Evolutionary conservation across 2,329 filamentous ascomycete genomes (phyloP).

Genomic region (Ilyonectria robusta): DNA sequence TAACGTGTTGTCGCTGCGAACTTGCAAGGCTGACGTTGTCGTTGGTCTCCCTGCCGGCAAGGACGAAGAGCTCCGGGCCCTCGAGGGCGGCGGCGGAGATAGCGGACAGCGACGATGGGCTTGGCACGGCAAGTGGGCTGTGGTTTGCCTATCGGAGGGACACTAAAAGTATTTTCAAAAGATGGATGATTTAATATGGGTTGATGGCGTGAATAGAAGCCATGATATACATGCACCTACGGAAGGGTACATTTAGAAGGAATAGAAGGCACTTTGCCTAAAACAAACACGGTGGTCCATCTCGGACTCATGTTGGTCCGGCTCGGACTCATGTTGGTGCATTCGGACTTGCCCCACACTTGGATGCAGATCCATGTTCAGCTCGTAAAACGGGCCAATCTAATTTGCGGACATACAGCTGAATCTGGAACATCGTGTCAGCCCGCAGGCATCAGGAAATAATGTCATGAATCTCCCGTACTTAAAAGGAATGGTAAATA

Average conservation of each 20-base stretch:
- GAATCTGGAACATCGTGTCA: not conserved
- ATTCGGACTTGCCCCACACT: conserved; percentile 1
- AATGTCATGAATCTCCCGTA: not conserved
- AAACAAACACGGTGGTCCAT: not conserved
- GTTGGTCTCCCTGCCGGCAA: conserved; percentile 86
- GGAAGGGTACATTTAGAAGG: conserved; percentile 12
- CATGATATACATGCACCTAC: conserved; percentile 22
- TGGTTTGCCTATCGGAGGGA: conserved; percentile 72
- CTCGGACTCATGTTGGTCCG: not conserved
- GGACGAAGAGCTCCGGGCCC: conserved; percentile 83
- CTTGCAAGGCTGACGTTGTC: conserved; percentile 96
- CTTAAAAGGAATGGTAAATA: not conserved
- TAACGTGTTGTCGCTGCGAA: conserved; percentile 88
- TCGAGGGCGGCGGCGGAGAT: conserved; percentile 79
- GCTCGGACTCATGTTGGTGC: not conserved
- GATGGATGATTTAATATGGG: not conserved
- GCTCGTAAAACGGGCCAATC: not conserved
- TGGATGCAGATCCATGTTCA: conserved; percentile 9
- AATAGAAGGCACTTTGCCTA: not conserved
- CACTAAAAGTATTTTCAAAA: conserved; percentile 40
- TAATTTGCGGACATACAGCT: conserved; percentile 13
- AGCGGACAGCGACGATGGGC: conserved; percentile 86
- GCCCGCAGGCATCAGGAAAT: not conserved
- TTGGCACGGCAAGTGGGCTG: conserved; percentile 96
- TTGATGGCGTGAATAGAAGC: conserved; percentile 29